Percentiles rank a stretch among this genome's conserved stretches.
These are phyloP conservation scores for Aspergillus biplanus DNA, from an alignment of 495 filamentous ascomycete species.

Conservation along the genomic window DNA sequence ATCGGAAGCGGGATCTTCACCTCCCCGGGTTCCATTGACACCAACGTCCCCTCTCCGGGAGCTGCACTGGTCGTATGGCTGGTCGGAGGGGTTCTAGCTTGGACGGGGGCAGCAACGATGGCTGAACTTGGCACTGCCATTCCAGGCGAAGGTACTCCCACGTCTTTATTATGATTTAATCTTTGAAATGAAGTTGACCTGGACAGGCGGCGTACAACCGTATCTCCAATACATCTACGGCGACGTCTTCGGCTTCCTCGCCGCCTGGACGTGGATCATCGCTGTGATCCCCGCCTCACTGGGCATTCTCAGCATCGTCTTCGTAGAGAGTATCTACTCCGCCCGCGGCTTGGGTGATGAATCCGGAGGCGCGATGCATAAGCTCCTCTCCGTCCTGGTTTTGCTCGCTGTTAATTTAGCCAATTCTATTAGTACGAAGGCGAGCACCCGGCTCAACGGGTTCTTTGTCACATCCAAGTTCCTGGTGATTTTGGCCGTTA, in stretches of 20 bases:
- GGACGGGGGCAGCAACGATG: constrained; percentile 27
- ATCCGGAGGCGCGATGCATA: constrained; percentile 17
- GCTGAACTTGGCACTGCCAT: constrained; percentile 28
- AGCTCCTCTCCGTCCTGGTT: constrained; percentile 23
- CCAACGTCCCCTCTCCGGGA: constrained; percentile 28
- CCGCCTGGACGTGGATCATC: constrained; percentile 30
- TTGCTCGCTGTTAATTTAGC: constrained; percentile 22
- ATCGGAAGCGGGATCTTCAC: constrained; percentile 30
- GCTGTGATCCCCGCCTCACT: constrained; percentile 28
- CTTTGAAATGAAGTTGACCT: too few species aligned
- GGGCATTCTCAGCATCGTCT: constrained; percentile 28
- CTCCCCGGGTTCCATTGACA: constrained; percentile 26
- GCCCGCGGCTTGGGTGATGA: constrained; percentile 22
- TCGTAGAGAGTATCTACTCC: constrained; percentile 28
- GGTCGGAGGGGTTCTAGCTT: constrained; percentile 25
- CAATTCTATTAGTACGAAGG: constrained; percentile 29
- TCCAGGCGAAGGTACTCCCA: constrained; percentile 17
- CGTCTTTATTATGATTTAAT: too few species aligned
- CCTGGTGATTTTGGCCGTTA: constrained; percentile 16
- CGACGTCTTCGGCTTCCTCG: constrained; percentile 27
- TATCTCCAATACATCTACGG: constrained; percentile 30
- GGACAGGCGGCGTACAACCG: constrained; percentile 20
- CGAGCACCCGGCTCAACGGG: constrained; percentile 23
- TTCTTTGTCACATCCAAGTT: constrained; percentile 29
- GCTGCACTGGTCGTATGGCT: constrained; percentile 25